Evolutionary conservation across 2,329 filamentous ascomycete genomes (phyloP), one percentile per base, ranked within the genome.

Genomic region (Alternaria alternata): DNA sequence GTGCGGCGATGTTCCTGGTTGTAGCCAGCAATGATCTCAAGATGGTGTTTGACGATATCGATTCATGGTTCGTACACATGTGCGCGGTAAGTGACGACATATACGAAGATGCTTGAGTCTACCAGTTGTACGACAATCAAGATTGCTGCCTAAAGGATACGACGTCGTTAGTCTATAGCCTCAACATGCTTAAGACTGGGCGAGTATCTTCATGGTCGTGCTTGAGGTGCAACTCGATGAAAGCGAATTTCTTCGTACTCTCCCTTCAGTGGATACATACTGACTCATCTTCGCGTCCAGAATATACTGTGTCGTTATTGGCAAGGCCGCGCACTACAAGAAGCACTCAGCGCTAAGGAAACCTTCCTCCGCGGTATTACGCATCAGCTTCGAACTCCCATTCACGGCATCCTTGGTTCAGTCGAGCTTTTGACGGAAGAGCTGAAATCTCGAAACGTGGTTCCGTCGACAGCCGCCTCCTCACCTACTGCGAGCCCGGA

Each of bases 371-470:
- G 82, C 4, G 80, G 81, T 0, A 78, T 84, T 8, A 82, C 81
- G 0, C 82, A 84, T 53, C 80, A 83, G 36, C 77, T 84, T 0
- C 76, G 82, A 38, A 84, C 82, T 0, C 82, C 82, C 0, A 82
- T 84, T 5, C 82, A 84, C 34, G 82, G 82, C 0, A 81, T 84
- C 3, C 72, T 84, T 6, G 77, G 76, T 7, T 79, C 77, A 1
- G 74, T 74, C 5, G 78, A 84, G 16, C 65, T 84, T 0, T 68
- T 83, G 1, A 76, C 75, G 0, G 81, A 83, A 55, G 81, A 83
- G 38, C 57, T 82, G 0, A 75, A 70, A 28, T 63, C 66, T 4
- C 56, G 66, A 3, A 70, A 73, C 2, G 44, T 72, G 2, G 38
- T 70, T 7, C 59, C 55, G 16, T 46, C 16, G 11, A 55, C 61